Base-by-base conservation (phyloP, 2,329 filamentous ascomycete genomes). In the Nothopassalora personata region DNA sequence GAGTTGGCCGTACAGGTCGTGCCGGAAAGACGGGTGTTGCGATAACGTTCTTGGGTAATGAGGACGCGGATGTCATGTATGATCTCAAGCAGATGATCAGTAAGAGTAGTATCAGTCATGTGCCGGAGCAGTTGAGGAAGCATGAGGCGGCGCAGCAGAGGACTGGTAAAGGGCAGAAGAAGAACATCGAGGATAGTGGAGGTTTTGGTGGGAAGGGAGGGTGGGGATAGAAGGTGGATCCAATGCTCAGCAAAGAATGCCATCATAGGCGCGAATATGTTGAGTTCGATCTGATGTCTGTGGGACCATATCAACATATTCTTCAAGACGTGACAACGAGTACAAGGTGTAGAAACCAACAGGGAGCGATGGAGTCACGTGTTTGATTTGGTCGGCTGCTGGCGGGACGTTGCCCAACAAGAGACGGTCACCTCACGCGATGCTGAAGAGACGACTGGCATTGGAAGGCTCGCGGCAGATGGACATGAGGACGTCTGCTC, bases 11-110 rank as follows among this genome's bases (percentile, higher is more conserved):
- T 78, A 99, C 94, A 1, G 94, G 94, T 81, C 89, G 94, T 86
- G 94, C 94, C 1, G 94, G 94, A 62, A 97, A 97, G 84, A 92
- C 85, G 67, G 94, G 94, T 87, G 87, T 96, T 53, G 90, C 94
- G 2, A 94, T 99, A 64, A 99, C 94, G 0, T 99, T 99, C 80
- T 75, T 97, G 70, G 93, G 91, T 60, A 88, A 85, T 67, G 94
- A 97, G 76, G 94, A 99, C 77, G 73, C 83, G 0, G 94, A 97
- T 73, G 87, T 93, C 27, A 80, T 97, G 82, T 97, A 81, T 67
- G 94, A 99, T 72, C 79, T 99, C 63, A 93, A 91, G 77, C 91
- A 97, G 79, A 97, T 99, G 85, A 84, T 99, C 33, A 87, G 84
- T 70, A 97, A 97, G 83, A 94, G 89, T 63, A 81, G 85, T 10